phyloP scores from a whole-genome alignment of 805 yeast species.

The Metschnikowia cubensis region DNA sequence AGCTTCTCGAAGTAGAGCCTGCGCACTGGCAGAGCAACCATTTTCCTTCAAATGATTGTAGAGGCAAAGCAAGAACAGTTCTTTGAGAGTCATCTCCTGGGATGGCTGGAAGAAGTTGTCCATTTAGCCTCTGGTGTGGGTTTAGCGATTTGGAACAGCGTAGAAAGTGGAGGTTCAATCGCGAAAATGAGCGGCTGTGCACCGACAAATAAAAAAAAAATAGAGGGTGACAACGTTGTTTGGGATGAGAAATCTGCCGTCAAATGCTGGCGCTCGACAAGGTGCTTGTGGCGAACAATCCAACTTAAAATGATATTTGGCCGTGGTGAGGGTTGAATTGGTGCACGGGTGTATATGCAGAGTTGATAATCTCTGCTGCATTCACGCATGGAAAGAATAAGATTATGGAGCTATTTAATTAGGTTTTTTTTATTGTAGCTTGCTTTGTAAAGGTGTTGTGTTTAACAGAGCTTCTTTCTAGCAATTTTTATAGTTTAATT shows the following conservation, averaged over 20 bases:
- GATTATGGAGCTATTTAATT: no score
- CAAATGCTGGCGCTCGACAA: background rate
- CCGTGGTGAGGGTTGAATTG: constrained; percentile 1
- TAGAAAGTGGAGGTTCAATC: background rate
- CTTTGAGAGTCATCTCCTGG: constrained; percentile 1
- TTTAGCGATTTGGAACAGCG: background rate
- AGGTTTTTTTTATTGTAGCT: no score
- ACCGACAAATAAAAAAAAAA: background rate
- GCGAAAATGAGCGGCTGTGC: background rate
- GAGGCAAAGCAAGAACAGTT: constrained; percentile 2
- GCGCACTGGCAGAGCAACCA: constrained; percentile 3
- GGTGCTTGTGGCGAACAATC: background rate
- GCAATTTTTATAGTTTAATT: no score
- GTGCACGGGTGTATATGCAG: constrained; percentile 1
- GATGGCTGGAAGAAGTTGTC: constrained; percentile 1
- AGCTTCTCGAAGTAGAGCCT: constrained; percentile 1
- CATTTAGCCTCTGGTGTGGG: background rate
- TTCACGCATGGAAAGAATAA: background rate
- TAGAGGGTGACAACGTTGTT: background rate
- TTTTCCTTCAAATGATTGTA: constrained; percentile 1
- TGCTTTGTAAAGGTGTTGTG: no score
- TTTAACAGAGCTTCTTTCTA: no score
- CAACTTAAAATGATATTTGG: background rate
- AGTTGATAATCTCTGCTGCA: background rate
- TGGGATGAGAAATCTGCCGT: background rate